Evolutionary conservation across 345 rosid species (phyloP).

Genomic region (Aquilaria yunnanensis): DNA sequence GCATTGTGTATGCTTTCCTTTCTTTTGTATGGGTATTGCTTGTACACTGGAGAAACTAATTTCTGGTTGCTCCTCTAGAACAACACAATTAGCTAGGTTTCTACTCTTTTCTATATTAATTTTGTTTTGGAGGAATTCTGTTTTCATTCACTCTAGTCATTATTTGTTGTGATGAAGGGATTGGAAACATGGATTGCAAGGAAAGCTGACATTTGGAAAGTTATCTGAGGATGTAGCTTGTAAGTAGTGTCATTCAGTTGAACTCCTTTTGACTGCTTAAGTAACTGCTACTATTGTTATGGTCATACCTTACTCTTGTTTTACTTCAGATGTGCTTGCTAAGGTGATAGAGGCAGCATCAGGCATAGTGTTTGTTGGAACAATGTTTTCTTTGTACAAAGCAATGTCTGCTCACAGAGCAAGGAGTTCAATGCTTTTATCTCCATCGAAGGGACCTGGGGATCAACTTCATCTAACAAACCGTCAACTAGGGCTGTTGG

Average conservation of each 20-base stretch:
- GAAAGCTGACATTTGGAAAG: constrained; percentile 34
- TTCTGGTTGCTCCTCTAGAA: not conserved
- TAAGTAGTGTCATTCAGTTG: constrained; percentile 30
- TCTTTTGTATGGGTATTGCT: no score
- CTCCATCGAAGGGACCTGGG: constrained; percentile 40
- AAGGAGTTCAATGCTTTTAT: constrained; percentile 20
- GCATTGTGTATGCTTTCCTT: no score
- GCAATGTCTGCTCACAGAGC: constrained; percentile 43
- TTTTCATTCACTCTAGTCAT: constrained; percentile 12
- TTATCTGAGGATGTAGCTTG: constrained; percentile 60
- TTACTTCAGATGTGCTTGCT: constrained; percentile 46
- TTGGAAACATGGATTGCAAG: constrained; percentile 35
- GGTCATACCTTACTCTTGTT: constrained; percentile 5
- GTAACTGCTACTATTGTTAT: not conserved
- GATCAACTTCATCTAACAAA: constrained; percentile 47
- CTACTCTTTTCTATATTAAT: not conserved
- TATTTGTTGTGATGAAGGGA: constrained; percentile 46
- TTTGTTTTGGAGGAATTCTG: constrained; percentile 5
- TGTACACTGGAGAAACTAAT: not conserved
- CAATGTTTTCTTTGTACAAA: constrained; percentile 53
- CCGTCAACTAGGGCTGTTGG: constrained; percentile 72
- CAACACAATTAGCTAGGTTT: not conserved
- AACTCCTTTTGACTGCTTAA: constrained; percentile 11
- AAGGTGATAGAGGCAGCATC: constrained; percentile 42
- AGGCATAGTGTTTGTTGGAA: constrained; percentile 51